These are phyloP conservation scores for Calonectria multiphialidica DNA, from an alignment of 2,329 filamentous ascomycete genomes.

Conservation along the genomic window DNA sequence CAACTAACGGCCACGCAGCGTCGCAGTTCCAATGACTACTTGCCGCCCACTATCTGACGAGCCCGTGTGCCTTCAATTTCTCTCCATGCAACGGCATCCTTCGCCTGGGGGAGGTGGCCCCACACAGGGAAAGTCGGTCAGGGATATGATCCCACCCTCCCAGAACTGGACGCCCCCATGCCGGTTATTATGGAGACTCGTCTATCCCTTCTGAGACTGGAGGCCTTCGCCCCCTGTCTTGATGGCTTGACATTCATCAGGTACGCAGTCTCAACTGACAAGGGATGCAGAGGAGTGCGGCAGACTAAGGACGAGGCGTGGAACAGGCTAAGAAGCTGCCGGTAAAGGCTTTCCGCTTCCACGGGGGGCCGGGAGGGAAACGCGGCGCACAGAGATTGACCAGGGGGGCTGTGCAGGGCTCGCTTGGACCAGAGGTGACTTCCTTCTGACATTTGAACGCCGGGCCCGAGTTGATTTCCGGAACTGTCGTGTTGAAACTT, in stretches of 20 bases:
- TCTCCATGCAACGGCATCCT: constrained; percentile 46
- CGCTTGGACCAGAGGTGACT: constrained; percentile 28
- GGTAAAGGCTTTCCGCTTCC: constrained; percentile 48
- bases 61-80: constrained; percentile 46
- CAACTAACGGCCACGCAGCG: constrained; percentile 40
- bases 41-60: constrained; percentile 41
- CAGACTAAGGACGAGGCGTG: constrained; percentile 31
- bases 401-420: constrained; percentile 34
- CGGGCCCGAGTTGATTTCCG: constrained; percentile 34
- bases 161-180: constrained; percentile 21
- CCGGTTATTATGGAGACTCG: constrained; percentile 38
- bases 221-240: constrained; percentile 28
- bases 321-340: constrained; percentile 33
- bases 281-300: constrained; percentile 34
- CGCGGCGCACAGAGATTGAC: constrained; percentile 38
- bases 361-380: constrained; percentile 39
- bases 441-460: constrained; percentile 20
- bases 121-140: constrained; percentile 47
- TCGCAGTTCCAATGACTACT: constrained; percentile 32
- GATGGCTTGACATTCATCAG: constrained; percentile 39
- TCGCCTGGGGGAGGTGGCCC: constrained; percentile 40
- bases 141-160: constrained; percentile 43
- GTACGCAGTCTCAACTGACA: constrained; percentile 36
- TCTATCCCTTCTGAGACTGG: constrained; percentile 33
- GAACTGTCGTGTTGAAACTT: constrained; percentile 34